Conservation (phyloP, 805 yeast genomes). For the Candida oleophila region DNA sequence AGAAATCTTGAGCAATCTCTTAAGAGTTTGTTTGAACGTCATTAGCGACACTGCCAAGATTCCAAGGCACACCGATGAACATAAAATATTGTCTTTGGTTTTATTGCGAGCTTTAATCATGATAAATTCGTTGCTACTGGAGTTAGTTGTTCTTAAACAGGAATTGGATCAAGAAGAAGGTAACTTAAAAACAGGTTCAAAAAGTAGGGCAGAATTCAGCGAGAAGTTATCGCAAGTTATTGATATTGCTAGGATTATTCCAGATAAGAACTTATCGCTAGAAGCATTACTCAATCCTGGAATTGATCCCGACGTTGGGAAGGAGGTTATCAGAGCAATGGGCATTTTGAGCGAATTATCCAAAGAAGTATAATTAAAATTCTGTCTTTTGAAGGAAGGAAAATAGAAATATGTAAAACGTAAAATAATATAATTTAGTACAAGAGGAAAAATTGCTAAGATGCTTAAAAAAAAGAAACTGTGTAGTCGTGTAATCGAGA, state of each 20-base stretch:
- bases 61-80: conserved; percentile 28
- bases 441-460: too few species aligned
- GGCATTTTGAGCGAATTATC: conserved; percentile 21
- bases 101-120: conserved; percentile 33
- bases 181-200: conserved; percentile 8
- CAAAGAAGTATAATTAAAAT: not conserved
- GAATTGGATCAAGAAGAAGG: conserved; percentile 14
- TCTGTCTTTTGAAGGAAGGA: not conserved
- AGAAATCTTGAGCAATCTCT: conserved; percentile 27
- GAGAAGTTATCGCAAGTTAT: not conserved
- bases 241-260: conserved; percentile 25
- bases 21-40: conserved; percentile 31
- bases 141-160: conserved; percentile 17
- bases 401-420: too few species aligned
- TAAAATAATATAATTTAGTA: too few species aligned
- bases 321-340: conserved; percentile 36
- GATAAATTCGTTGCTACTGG: conserved; percentile 34
- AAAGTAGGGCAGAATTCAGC: not conserved
- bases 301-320: conserved; percentile 33
- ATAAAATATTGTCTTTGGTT: conserved; percentile 32
- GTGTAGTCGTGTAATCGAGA: too few species aligned
- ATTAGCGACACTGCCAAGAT: conserved; percentile 39
- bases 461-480: too few species aligned
- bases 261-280: conserved; percentile 34
- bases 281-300: conserved; percentile 35